Base-by-base conservation (phyloP, 75 land plant genomes). In the Sequoia sempervirens region DNA sequence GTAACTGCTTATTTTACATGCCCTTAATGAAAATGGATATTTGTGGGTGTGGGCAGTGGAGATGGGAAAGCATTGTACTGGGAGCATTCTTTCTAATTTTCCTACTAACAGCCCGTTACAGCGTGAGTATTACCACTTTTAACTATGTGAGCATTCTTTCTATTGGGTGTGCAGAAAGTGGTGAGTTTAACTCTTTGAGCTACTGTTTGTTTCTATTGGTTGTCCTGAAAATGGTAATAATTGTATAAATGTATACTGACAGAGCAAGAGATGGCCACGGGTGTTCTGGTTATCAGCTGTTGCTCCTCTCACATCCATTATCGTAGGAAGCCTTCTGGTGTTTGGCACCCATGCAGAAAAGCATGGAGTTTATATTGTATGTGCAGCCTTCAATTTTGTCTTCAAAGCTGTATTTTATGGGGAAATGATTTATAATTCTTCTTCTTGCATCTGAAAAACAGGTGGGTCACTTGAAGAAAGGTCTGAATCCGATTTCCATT, bases 391-490 rank as follows among this genome's bases (percentile, higher is more conserved):
- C 37, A 20, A 1, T 1, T 79, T 2, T 12, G 13, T 45, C 30
- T 47, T 83, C 32, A 15, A 12, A 52, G 79, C 34, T 53, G 1
- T 38, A 53, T 45, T 18, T 53, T 56, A 36, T 15, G 23, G 30
- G 41, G 10, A 4, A 34, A 69, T 32, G 4, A n/a, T 40, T 1
- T 11, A 5, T 43, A 18, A n/a, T 26, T 32, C 34, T 34, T n/a
- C 1, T 18, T 82, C 1, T 45, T 54, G 28, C n/a, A 66, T 75
- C 41, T 5, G 26, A 23, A 41, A 18, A 41, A 75, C 89, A 94
- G 96, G 94, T 94, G n/a, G 96, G 96, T 43, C 61, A 73, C 34
- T 76, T 92, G 82, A 86, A 86, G 26, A 93, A 89, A 84, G 93
- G 94, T 69, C 20, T 94, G 1, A 92, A 92, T 82, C 93, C 91